Evolutionary conservation across 73 alveolate genomes (phyloP).

Genomic region (Stentor roeselii): DNA sequence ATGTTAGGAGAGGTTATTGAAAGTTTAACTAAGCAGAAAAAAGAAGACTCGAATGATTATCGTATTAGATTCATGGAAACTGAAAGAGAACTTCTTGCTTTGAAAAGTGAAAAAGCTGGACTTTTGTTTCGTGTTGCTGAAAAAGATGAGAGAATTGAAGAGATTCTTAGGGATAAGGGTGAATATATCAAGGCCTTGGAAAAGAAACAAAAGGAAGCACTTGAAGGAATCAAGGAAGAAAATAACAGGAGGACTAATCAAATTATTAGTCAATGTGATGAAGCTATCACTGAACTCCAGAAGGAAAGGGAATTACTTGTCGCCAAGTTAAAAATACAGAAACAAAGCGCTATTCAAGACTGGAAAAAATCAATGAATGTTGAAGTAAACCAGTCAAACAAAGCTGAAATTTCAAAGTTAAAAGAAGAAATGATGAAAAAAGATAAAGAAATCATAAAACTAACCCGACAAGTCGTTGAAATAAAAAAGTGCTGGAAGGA

Average conservation of each 20-base stretch:
- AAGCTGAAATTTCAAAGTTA: neutral
- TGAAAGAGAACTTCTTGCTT: slow-evolving; percentile 18
- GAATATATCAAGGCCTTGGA: neutral
- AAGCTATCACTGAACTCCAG: neutral
- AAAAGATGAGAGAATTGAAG: neutral
- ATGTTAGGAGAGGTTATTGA: neutral
- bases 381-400: neutral
- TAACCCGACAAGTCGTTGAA: neutral
- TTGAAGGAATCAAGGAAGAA: neutral
- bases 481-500: slow-evolving; percentile 14
- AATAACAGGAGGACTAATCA: neutral
- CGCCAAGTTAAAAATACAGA: neutral
- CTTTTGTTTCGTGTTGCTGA: neutral
- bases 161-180: neutral
- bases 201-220: neutral
- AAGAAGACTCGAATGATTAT: neutral
- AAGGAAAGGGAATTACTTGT: neutral
- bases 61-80: neutral
- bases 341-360: neutral
- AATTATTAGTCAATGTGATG: neutral
- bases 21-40: neutral
- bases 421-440: neutral
- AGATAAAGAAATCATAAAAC: neutral
- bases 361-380: slow-evolving; percentile 1
- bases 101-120: neutral